Evolutionary conservation across 2,329 filamentous ascomycete species (phyloP), one percentile per base, ranked within the genome.

Genomic region (Fusarium marasasianum): DNA sequence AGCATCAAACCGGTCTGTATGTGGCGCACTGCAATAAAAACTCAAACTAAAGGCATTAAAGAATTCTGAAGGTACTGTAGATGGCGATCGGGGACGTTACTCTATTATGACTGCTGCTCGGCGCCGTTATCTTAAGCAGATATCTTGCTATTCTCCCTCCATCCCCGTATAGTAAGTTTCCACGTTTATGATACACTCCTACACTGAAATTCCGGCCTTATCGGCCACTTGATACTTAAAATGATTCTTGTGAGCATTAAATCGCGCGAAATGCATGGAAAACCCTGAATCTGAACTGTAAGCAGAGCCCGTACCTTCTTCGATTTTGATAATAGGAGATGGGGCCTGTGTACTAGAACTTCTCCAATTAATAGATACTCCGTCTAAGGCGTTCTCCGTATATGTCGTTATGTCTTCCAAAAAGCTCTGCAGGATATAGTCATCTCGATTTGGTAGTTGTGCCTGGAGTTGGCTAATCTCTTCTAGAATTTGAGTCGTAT

Each of bases 201-300:
- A 41, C 13, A 41, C 40, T 1, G 40, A 41, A 8, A 15, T 2
- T n/a, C 40, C 12, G 22, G 9, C 8, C 5, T 41, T 8, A 15
- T 41, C 22, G 8, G 13, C 13, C 1, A 41, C 40, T 41, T 6
- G 40, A 41, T 41, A 41, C 40, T 41, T 13, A 6, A 13, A 41
- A 41, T 41, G 22, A n/a, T 41, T 41, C 4, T 41, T n/a, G 22
- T 41, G 40, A 2, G 15, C 40, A n/a, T 41, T n/a, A 13, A 41
- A 41, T 1, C 2, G 0, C 22, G 13, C 4, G 0, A 41, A n/a
- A 13, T 35, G 0, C 33, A 0, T 37, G 35, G 35, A 37, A 37
- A 37, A 37, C 0, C 9, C 13, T 4, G 40, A n/a, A 41, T 5
- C 40, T 41, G 20, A 41, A n/a, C 2, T 12, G 20, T n/a, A 7